phyloP scores from a whole-genome alignment of 768 basidiomycete genomes.

The Lentinula boryana region DNA sequence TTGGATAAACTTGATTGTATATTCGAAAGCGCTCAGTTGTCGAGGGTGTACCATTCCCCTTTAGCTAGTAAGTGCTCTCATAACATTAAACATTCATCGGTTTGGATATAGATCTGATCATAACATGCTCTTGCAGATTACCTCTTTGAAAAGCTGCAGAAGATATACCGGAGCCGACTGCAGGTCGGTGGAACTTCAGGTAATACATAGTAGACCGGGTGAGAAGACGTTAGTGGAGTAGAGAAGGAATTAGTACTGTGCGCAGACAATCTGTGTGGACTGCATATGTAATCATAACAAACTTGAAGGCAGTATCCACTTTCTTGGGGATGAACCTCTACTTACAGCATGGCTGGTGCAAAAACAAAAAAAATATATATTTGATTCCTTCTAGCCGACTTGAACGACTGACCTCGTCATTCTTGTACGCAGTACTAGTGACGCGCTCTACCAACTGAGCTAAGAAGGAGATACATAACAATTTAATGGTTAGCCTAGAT shows the following conservation, averaged over 20 bases:
- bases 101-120: neutral
- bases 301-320: too few species aligned
- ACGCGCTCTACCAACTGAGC: slow-evolving; percentile 13
- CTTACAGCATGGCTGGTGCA: too few species aligned
- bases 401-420: slow-evolving; percentile 9
- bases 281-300: too few species aligned
- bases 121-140: neutral
- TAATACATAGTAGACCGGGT: too few species aligned
- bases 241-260: too few species aligned
- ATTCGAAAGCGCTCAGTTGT: neutral
- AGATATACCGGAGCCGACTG: neutral
- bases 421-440: slow-evolving; percentile 2
- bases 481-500: too few species aligned
- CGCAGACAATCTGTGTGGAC: too few species aligned
- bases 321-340: too few species aligned
- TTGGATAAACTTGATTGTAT: neutral
- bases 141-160: neutral
- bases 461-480: slow-evolving; percentile 3
- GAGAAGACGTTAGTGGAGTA: too few species aligned
- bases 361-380: too few species aligned
- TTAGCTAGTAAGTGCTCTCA: neutral
- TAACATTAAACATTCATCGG: neutral
- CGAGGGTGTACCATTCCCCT: neutral
- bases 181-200: neutral
- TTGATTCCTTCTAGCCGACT: neutral